Percentiles rank a stretch among this genome's conserved stretches.
Evolutionary conservation across 2,329 filamentous ascomycete genomes (phyloP).

Genomic region (Trichoderma aggressivum): DNA sequence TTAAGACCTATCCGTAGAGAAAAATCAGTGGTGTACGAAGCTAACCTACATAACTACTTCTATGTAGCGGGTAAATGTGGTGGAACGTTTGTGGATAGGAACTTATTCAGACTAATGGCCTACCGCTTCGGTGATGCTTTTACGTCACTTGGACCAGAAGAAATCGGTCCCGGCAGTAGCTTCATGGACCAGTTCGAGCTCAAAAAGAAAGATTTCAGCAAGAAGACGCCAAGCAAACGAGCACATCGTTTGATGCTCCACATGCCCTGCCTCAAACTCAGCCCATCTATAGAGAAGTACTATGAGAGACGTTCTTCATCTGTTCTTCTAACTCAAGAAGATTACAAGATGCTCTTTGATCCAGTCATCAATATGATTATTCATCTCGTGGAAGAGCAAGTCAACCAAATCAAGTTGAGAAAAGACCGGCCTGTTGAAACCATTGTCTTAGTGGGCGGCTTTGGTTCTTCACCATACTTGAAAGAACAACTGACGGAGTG

Average conservation of each 20-base stretch:
- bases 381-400: background rate
- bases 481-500: constrained; percentile 1
- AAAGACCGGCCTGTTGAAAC: background rate
- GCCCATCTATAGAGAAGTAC: background rate
- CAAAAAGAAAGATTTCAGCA: constrained; percentile 22
- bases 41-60: background rate
- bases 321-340: background rate
- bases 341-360: background rate
- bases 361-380: background rate
- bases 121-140: background rate
- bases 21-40: background rate
- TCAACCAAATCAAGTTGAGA: background rate
- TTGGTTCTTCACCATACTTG: background rate
- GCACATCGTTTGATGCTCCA: background rate
- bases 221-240: constrained; percentile 13
- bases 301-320: background rate
- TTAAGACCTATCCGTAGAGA: background rate
- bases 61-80: background rate
- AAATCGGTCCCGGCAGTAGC: constrained; percentile 20
- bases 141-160: background rate
- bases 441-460: background rate
- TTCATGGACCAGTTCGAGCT: constrained; percentile 22
- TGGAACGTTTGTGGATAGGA: background rate
- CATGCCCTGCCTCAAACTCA: background rate
- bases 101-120: background rate